Evolutionary conservation across 2,329 filamentous ascomycete species (phyloP).

Genomic region (Thielaviopsis euricoi): DNA sequence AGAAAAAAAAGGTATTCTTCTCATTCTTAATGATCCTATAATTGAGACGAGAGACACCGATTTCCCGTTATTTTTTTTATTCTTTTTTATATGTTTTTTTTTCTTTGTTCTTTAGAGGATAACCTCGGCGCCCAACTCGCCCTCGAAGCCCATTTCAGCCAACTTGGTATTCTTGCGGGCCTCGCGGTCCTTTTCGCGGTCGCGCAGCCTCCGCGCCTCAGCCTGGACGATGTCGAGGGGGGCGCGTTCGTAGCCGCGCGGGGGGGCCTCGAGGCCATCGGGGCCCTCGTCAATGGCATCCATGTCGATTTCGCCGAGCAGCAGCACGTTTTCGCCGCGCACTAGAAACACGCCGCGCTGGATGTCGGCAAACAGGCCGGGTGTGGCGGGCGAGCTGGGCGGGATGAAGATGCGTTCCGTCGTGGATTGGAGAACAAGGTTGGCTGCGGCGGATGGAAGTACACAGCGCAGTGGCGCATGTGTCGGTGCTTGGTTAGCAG

Average conservation of each 20-base stretch:
- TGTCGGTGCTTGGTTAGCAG: too few relatives aligned
- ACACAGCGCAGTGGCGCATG: too few relatives aligned
- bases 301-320: conserved; percentile 90
- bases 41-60: too few relatives aligned
- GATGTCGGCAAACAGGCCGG: conserved; percentile 63
- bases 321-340: conserved; percentile 87
- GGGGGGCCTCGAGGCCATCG: conserved; percentile 49
- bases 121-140: conserved; percentile 31
- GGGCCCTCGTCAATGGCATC: conserved; percentile 84
- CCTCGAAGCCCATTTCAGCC: conserved; percentile 69
- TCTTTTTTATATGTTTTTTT: background rate
- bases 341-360: conserved; percentile 79
- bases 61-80: background rate
- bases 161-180: conserved; percentile 57
- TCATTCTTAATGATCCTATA: too few relatives aligned
- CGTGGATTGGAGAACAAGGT: conserved; percentile 86
- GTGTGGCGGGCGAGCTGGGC: conserved; percentile 26
- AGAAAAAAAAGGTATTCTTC: background rate
- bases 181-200: conserved; percentile 52
- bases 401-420: conserved; percentile 67
- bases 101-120: background rate
- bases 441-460: too few relatives aligned
- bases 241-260: conserved; percentile 47
- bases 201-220: conserved; percentile 56
- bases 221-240: conserved; percentile 53